These are phyloP conservation scores for Yarrowia sp. DNA, from an alignment of 805 yeast genomes.

Conservation along the genomic window DNA sequence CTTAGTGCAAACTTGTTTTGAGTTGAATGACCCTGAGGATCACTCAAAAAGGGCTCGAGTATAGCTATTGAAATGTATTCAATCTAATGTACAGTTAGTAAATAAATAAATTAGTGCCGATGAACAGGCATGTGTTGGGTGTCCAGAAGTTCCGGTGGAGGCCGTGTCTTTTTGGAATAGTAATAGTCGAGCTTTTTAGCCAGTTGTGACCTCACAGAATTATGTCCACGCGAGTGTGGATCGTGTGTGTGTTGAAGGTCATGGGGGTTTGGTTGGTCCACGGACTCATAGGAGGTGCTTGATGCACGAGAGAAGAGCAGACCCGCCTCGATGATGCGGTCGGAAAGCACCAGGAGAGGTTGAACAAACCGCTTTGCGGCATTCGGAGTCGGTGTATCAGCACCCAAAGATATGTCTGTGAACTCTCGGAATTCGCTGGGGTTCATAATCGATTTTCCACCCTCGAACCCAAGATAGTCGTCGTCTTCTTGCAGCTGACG, in stretches of 20 bases:
- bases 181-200: slow-evolving; percentile 13
- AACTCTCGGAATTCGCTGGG: slow-evolving; percentile 17
- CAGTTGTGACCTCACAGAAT: background rate
- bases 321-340: slow-evolving; percentile 14
- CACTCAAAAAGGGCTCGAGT: background rate
- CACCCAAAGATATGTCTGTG: background rate
- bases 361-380: slow-evolving; percentile 3
- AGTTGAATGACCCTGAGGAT: background rate
- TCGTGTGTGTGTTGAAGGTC: background rate
- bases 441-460: slow-evolving; percentile 11
- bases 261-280: background rate
- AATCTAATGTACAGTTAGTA: slow-evolving; percentile 18
- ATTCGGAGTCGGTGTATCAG: background rate
- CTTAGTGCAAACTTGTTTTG: background rate
- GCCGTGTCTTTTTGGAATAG: slow-evolving; percentile 14
- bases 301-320: slow-evolving; percentile 9
- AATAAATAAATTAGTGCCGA: slow-evolving; percentile 21
- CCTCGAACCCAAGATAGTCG: slow-evolving; percentile 5
- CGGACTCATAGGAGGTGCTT: background rate
- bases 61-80: background rate
- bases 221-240: background rate
- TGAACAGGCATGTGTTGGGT: slow-evolving; percentile 17
- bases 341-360: background rate
- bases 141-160: slow-evolving; percentile 13
- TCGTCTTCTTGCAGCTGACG: slow-evolving; percentile 72